phyloP scores from a whole-genome alignment of 139 green algal species.

The Penium margaritaceum region DNA sequence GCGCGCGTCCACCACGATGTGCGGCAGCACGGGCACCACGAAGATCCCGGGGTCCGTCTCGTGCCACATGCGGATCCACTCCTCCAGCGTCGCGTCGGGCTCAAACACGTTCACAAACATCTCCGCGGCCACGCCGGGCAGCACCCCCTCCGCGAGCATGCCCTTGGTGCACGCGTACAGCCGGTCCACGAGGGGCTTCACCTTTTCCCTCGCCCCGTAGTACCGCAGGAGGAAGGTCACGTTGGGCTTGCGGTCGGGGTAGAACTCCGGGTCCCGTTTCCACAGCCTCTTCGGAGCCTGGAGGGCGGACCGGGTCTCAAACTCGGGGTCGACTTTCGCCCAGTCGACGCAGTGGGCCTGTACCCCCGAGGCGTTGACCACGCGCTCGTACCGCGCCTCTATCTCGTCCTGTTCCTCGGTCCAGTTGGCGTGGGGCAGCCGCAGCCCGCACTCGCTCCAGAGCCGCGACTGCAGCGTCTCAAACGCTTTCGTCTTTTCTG shows the following conservation, averaged over 20 bases:
- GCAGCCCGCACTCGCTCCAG: background rate
- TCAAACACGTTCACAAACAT: background rate
- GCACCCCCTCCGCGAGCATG: background rate
- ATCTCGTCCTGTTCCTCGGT: conserved; percentile 1
- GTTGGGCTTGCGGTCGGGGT: background rate
- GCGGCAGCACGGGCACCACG: background rate
- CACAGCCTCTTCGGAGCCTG: background rate
- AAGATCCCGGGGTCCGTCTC: background rate
- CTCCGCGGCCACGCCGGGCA: background rate
- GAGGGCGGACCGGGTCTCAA: background rate
- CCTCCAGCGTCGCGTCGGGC: background rate
- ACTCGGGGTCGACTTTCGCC: background rate
- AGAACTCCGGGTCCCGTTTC: background rate
- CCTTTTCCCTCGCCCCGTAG: background rate
- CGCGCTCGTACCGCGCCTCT: background rate
- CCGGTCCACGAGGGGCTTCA: background rate
- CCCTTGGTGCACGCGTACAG: background rate
- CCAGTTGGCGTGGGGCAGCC: background rate
- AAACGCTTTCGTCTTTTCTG: too few species aligned
- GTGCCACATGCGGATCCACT: background rate
- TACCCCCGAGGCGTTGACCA: background rate
- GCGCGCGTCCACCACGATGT: background rate
- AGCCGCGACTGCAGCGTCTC: background rate
- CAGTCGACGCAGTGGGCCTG: background rate
- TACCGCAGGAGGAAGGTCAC: conserved; percentile 2